Conservation (phyloP, 2,329 filamentous ascomycete species). For the Paramyrothecium roridum region DNA sequence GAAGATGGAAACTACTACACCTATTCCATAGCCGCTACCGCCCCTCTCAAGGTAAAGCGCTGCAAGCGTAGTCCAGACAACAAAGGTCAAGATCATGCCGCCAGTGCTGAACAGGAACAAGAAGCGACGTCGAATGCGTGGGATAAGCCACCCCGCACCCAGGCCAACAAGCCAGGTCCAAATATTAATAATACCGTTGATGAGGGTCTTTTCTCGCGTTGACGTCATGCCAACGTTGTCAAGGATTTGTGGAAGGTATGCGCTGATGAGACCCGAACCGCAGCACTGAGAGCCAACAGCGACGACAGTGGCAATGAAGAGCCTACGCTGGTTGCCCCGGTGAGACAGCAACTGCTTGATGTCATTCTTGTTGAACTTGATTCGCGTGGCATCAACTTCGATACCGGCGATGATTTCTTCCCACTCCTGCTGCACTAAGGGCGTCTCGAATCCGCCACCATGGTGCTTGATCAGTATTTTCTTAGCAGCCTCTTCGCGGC, state of each 20-base stretch:
- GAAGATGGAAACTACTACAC: conserved; percentile 4
- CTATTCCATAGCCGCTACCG: background rate
- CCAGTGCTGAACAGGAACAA: conserved; percentile 7
- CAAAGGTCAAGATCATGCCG: conserved; percentile 12
- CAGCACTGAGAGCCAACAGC: conserved; percentile 7
- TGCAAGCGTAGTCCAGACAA: conserved; percentile 3
- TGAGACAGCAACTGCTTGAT: conserved; percentile 1
- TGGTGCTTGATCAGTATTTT: conserved; percentile 11
- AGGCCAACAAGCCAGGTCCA: conserved; percentile 6
- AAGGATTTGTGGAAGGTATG: conserved; percentile 4
- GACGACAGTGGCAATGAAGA: conserved; percentile 1
- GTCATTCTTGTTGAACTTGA: conserved; percentile 6
- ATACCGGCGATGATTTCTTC: conserved; percentile 10
- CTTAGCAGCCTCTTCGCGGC: conserved; percentile 1
- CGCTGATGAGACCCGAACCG: conserved; percentile 4
- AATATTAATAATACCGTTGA: conserved; percentile 6
- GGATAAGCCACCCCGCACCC: conserved; percentile 3
- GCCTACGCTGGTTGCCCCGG: conserved; percentile 7
- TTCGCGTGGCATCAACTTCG: conserved; percentile 5
- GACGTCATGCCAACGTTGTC: conserved; percentile 2
- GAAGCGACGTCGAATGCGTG: conserved; percentile 1
- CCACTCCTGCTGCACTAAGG: conserved; percentile 5
- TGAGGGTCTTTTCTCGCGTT: conserved; percentile 2
- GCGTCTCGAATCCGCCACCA: conserved; percentile 6
- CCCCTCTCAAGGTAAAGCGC: background rate